A percentile compares a stretch with the other conserved stretches of the same genome.
phyloP scores from a whole-genome alignment of 176 grass and related monocot species.

The Bolboschoenus planiculmis region DNA sequence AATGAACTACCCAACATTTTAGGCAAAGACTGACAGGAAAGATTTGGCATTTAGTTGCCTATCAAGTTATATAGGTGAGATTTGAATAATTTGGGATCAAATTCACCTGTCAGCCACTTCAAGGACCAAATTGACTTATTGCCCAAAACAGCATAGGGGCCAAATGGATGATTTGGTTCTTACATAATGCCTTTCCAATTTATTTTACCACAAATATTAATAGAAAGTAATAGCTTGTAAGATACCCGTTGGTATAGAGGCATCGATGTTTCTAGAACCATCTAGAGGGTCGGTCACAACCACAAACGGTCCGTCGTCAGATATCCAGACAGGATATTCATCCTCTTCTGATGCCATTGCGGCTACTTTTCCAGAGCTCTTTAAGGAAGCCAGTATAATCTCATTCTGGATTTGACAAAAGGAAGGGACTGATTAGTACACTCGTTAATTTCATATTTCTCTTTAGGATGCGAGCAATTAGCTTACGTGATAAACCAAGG shows the following conservation, averaged over 20 bases:
- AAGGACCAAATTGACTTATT: background rate
- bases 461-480: background rate
- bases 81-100: background rate
- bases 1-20: too few relatives aligned
- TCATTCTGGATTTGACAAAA: constrained; percentile 55
- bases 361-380: constrained; percentile 75
- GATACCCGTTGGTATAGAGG: constrained; percentile 84
- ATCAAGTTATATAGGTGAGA: background rate
- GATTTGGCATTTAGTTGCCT: background rate
- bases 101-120: background rate
- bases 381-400: constrained; percentile 67
- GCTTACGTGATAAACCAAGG: background rate
- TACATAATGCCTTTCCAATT: background rate
- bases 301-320: constrained; percentile 42
- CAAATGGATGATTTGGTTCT: background rate
- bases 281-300: constrained; percentile 81
- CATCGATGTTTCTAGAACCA: constrained; percentile 92
- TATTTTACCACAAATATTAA: background rate
- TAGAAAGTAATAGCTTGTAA: background rate
- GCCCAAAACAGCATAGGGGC: background rate
- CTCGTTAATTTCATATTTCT: background rate
- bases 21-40: too few relatives aligned
- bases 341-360: constrained; percentile 85
- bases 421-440: background rate
- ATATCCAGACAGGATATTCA: constrained; percentile 57